These are phyloP conservation scores for Colletotrichum sp. DNA, from an alignment of 2,329 filamentous ascomycete genomes.

Conservation along the genomic window DNA sequence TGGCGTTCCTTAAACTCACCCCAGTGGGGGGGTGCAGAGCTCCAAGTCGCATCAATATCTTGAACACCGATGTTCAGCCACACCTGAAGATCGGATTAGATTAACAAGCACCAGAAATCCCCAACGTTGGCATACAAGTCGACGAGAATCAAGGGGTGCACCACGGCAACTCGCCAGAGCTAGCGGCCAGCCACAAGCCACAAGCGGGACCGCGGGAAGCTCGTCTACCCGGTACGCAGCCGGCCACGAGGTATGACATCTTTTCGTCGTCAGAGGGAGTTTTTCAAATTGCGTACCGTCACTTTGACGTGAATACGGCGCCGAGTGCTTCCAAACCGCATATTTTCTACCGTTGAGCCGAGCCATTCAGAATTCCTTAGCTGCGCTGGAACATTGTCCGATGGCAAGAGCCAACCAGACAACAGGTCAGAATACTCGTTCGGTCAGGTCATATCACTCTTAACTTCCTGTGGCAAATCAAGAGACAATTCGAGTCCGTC, in stretches of 20 bases:
- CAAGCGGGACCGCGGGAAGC: not conserved
- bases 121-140: not conserved
- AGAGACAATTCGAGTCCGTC: not conserved
- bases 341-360: not conserved
- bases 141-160: not conserved
- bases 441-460: not conserved
- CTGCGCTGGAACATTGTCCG: not conserved
- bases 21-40: not conserved
- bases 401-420: not conserved
- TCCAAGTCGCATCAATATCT: not conserved
- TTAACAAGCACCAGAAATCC: not conserved
- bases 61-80: not conserved
- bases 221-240: not conserved
- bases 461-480: not conserved
- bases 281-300: not conserved
- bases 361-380: not conserved
- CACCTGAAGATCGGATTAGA: not conserved
- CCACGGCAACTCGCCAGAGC: not conserved
- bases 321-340: not conserved
- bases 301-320: not conserved
- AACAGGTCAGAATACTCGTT: not conserved
- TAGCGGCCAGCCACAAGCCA: not conserved
- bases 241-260: constrained; percentile 1
- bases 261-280: not conserved
- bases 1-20: not conserved